phyloP scores from a whole-genome alignment of 2,329 filamentous ascomycete genomes.

The Colletotrichum camelliae region DNA sequence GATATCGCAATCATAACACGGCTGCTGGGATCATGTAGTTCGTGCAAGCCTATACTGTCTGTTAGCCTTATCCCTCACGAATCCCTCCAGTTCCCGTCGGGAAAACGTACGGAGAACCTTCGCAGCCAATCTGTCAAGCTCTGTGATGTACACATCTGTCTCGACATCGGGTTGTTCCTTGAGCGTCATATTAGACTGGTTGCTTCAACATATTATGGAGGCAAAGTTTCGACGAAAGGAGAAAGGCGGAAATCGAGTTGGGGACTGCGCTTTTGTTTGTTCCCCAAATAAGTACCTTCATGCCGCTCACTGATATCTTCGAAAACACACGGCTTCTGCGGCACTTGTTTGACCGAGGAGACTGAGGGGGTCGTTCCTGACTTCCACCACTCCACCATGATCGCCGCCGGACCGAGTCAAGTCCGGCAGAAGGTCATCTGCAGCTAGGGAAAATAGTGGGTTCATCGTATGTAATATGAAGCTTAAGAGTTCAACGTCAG shows the following conservation, averaged over 20 bases:
- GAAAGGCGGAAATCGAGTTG: background rate
- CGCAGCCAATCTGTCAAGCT: background rate
- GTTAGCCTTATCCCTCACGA: accelerated
- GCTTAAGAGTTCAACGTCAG: background rate
- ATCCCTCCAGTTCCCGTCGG: accelerated
- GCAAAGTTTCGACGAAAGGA: accelerated
- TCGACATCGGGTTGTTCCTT: accelerated
- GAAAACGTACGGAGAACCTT: background rate
- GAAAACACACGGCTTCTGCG: background rate
- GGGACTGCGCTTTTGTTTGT: background rate
- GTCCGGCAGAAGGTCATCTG: background rate
- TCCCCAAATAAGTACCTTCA: accelerated
- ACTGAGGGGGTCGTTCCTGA: background rate
- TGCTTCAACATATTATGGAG: background rate
- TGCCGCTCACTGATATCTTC: background rate
- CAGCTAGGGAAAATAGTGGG: background rate
- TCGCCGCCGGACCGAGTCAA: background rate
- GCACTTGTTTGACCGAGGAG: background rate
- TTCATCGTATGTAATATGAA: background rate
- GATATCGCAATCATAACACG: background rate
- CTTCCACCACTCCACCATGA: background rate
- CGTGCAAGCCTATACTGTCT: background rate
- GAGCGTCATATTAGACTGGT: background rate
- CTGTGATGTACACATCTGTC: background rate
- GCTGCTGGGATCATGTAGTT: background rate